Evolutionary conservation across 1,139 yeast genomes (phyloP).

Genomic region (Candida gigantensis): DNA sequence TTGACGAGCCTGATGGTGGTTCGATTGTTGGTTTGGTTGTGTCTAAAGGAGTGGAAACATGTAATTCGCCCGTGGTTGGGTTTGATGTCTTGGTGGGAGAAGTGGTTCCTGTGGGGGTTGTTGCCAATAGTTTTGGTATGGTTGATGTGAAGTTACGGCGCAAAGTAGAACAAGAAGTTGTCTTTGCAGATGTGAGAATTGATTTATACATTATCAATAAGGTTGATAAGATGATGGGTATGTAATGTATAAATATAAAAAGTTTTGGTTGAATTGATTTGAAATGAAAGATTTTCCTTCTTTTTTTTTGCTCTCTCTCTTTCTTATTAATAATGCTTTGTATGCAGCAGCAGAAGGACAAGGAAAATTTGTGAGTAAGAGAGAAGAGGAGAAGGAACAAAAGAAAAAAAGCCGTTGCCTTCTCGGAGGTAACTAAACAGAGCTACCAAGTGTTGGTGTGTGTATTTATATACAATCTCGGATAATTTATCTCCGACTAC

Average conservation of each 20-base stretch:
- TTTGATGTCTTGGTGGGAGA: slow-evolving; percentile 15
- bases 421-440: too few species aligned
- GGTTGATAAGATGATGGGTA: background rate
- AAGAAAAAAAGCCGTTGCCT: background rate
- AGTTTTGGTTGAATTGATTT: background rate
- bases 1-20: slow-evolving; percentile 47
- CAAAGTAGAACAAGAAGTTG: background rate
- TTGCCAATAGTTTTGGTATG: slow-evolving; percentile 2
- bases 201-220: slow-evolving; percentile 4
- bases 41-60: slow-evolving; percentile 20
- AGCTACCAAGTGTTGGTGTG: too few species aligned
- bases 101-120: background rate
- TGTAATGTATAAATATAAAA: background rate
- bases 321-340: background rate
- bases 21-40: slow-evolving; percentile 18
- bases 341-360: too few species aligned
- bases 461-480: too few species aligned
- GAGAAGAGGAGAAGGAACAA: background rate
- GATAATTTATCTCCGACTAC: too few species aligned
- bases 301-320: background rate
- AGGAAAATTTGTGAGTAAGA: background rate
- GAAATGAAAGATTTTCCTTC: background rate
- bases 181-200: background rate
- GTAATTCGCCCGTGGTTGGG: slow-evolving; percentile 21
- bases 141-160: slow-evolving; percentile 1